Conservation (phyloP, 345 rosid genomes). For the Durio zibethinus region DNA sequence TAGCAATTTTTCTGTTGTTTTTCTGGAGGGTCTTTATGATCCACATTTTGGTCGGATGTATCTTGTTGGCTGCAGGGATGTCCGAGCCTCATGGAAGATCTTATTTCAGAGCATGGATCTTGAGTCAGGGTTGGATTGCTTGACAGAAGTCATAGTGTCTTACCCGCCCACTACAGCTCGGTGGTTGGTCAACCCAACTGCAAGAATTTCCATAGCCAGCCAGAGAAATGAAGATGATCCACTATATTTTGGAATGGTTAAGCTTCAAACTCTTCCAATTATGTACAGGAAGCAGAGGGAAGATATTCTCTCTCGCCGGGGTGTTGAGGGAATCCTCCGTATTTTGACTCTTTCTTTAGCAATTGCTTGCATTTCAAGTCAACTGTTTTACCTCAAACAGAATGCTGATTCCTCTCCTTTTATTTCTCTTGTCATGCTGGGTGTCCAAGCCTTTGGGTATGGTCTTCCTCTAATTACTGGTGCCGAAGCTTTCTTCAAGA, state of each 20-base stretch:
- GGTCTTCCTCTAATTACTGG: slow-evolving; percentile 80
- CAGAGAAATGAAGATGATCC: slow-evolving; percentile 74
- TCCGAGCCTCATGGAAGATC: slow-evolving; percentile 70
- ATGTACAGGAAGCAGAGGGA: slow-evolving; percentile 75
- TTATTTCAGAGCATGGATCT: slow-evolving; percentile 74
- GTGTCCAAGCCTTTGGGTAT: slow-evolving; percentile 83
- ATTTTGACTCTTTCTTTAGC: slow-evolving; percentile 67
- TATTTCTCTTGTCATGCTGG: slow-evolving; percentile 79
- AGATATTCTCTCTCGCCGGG: slow-evolving; percentile 71
- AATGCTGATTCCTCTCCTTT: slow-evolving; percentile 46
- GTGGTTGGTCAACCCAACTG: slow-evolving; percentile 79
- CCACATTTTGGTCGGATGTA: slow-evolving; percentile 72
- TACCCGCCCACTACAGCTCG: slow-evolving; percentile 76
- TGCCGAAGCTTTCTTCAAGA: slow-evolving; percentile 74
- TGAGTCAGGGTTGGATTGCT: slow-evolving; percentile 82
- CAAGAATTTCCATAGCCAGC: slow-evolving; percentile 63
- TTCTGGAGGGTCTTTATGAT: slow-evolving; percentile 81
- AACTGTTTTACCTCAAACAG: slow-evolving; percentile 51
- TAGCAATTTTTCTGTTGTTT: slow-evolving; percentile 61
- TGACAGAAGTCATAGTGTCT: slow-evolving; percentile 53
- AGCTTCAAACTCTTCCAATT: slow-evolving; percentile 62
- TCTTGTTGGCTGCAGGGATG: slow-evolving; percentile 86
- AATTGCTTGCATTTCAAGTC: slow-evolving; percentile 65
- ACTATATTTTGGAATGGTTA: slow-evolving; percentile 46
- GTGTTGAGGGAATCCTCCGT: slow-evolving; percentile 74